Conservation (phyloP, 495 filamentous ascomycete genomes). For the Podospora didyma region DNA sequence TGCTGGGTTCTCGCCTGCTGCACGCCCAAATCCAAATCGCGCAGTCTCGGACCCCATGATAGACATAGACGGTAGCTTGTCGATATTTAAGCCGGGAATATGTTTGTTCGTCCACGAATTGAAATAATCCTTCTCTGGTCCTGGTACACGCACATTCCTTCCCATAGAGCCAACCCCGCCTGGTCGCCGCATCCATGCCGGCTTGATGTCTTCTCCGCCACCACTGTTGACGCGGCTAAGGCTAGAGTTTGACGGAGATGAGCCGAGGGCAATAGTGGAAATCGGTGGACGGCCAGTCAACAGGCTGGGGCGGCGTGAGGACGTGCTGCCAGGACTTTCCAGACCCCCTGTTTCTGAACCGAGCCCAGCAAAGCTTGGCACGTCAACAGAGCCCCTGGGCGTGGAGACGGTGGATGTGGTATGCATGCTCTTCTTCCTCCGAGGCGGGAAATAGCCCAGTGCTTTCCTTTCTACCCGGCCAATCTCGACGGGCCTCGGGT, state of each 20-base stretch:
- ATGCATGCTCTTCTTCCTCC: slow-evolving; percentile 70
- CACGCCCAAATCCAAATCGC: slow-evolving; percentile 43
- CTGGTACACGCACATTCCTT: slow-evolving; percentile 62
- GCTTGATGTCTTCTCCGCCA: slow-evolving; percentile 26
- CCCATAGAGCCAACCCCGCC: slow-evolving; percentile 82
- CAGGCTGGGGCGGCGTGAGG: slow-evolving; percentile 37
- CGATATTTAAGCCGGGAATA: slow-evolving; percentile 64
- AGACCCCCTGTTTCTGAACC: slow-evolving; percentile 29
- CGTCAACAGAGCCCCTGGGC: slow-evolving; percentile 59
- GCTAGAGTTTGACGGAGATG: slow-evolving; percentile 11
- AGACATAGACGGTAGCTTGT: slow-evolving; percentile 51
- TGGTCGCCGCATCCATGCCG: slow-evolving; percentile 65
- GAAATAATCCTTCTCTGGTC: slow-evolving; percentile 74
- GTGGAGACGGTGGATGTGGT: slow-evolving; percentile 55
- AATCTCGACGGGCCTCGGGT: slow-evolving; percentile 70
- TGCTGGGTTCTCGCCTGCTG: slow-evolving; percentile 22
- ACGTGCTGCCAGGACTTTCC: slow-evolving; percentile 33
- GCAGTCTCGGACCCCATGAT: slow-evolving; percentile 47
- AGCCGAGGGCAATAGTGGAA: slow-evolving; percentile 8
- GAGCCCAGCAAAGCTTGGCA: slow-evolving; percentile 37
- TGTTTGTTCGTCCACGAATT: slow-evolving; percentile 77
- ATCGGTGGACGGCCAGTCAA: slow-evolving; percentile 24
- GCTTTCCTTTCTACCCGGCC: slow-evolving; percentile 76
- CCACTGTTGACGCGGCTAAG: slow-evolving; percentile 29
- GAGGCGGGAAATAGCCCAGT: slow-evolving; percentile 87